Evolutionary conservation across 768 basidiomycete genomes (phyloP).

Genomic region (Lentinula detonsa): DNA sequence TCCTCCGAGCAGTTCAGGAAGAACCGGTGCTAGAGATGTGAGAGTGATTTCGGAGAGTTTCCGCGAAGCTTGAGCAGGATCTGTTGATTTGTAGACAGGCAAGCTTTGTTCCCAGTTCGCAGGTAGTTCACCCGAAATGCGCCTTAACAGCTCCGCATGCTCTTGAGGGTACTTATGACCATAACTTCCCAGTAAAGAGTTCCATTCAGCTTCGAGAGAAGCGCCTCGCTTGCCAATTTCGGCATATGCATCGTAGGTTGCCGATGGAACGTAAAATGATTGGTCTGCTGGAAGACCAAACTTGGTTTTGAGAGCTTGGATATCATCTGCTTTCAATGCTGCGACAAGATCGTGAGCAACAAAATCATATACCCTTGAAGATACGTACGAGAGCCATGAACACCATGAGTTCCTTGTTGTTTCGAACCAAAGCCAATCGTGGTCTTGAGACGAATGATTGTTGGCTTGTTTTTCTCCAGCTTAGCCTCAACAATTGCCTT

Average conservation of each 20-base stretch:
- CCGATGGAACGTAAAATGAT: conserved; percentile 73
- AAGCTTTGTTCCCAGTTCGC: conserved; percentile 81
- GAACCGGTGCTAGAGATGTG: conserved; percentile 60
- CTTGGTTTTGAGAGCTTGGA: conserved; percentile 74
- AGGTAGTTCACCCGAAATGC: conserved; percentile 79
- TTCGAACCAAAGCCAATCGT: conserved; percentile 95
- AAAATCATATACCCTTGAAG: neutral
- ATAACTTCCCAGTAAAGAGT: conserved; percentile 60
- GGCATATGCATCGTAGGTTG: conserved; percentile 63
- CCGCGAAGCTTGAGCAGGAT: conserved; percentile 84
- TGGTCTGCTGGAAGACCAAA: conserved; percentile 76
- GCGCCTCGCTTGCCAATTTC: conserved; percentile 69
- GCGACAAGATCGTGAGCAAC: conserved; percentile 6
- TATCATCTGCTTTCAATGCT: conserved; percentile 94
- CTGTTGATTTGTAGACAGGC: conserved; percentile 78
- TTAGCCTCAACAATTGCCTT: conserved; percentile 75
- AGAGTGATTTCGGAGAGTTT: conserved; percentile 91
- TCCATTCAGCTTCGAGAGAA: conserved; percentile 70
- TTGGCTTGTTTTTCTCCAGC: conserved; percentile 74
- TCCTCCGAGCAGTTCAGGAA: conserved; percentile 87
- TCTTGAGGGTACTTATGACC: conserved; percentile 75
- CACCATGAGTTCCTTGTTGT: conserved; percentile 88
- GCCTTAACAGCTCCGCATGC: conserved; percentile 79
- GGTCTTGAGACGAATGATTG: conserved; percentile 79
- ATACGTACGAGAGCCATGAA: conserved; percentile 85